Evolutionary conservation across 805 yeast genomes (phyloP), one percentile per base, ranked within the genome.

Genomic region (Clavispora santaluciae): DNA sequence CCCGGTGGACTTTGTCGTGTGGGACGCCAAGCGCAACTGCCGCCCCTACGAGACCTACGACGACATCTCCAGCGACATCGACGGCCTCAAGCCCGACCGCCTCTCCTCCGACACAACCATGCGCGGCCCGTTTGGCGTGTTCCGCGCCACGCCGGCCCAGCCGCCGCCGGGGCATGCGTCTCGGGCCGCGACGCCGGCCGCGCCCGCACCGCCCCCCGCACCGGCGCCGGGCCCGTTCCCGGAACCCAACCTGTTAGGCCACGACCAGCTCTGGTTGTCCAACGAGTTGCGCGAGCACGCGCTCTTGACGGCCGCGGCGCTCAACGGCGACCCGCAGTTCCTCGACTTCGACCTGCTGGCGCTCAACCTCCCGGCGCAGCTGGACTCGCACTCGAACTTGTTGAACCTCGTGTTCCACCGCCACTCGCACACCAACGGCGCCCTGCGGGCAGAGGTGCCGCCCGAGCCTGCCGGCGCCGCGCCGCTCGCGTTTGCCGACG

Each of bases 121-220:
- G 4, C 61, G 74, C 33, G 95, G 95, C 1, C 95, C 93, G 11
- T 89, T 87, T 66, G 95, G 95, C 1, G 93, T 86, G 1, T 86
- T 88, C 15, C 41, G 29, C 15, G 44, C 48, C 20, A 34, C 31
- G 3, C 23, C 35, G 21, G 12, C 9, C 2, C 20, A 6, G 20
- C 20, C 3, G n/a, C 31, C 3, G 20, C 12, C 5, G 20, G 5
- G 7, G 20, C 20, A 18, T 15, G 11, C 31, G 2, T 18, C 31
- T 3, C 31, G 8, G 8, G 29, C 12, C 18, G 22, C 16, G 1
- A 18, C 35, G 24, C 35, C 24, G 16, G 18, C n/a, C n/a, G n/a
- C 5, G 26, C 8, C 33, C 9, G 6, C 9, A 3, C 33, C 13
- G 33, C 3, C 11, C 2, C 18, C 31, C 12, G 7, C 31, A 17